Conservation (phyloP, 805 yeast genomes). For the Suhomyces faveliae region DNA sequence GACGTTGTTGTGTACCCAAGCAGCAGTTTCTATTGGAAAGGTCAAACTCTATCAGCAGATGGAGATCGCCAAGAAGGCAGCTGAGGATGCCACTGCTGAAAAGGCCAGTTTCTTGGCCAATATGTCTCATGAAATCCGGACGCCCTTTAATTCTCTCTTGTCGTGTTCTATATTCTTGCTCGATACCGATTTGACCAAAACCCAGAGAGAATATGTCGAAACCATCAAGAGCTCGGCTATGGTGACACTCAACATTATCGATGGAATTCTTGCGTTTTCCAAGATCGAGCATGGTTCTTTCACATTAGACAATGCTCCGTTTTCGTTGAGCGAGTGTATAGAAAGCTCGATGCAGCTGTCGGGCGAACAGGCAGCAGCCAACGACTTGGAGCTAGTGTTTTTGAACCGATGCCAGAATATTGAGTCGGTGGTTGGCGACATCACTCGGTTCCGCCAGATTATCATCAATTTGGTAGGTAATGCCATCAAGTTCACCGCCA, state of each 20-base stretch:
- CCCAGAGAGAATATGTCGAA: conserved; percentile 52
- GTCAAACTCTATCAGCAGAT: conserved; percentile 47
- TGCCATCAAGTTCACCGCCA: conserved; percentile 50
- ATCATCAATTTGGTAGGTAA: conserved; percentile 53
- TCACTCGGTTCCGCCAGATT: conserved; percentile 50
- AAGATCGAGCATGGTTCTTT: conserved; percentile 57
- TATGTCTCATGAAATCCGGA: conserved; percentile 58
- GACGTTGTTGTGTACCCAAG: conserved; percentile 48
- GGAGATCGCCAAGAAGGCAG: conserved; percentile 41
- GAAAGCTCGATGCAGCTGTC: conserved; percentile 49
- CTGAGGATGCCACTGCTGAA: conserved; percentile 54
- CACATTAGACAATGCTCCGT: conserved; percentile 42
- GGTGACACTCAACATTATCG: conserved; percentile 51
- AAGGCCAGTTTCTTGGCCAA: conserved; percentile 53
- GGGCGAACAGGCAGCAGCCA: conserved; percentile 47
- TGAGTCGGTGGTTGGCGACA: conserved; percentile 44
- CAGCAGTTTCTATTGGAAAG: conserved; percentile 51
- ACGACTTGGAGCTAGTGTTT: conserved; percentile 45
- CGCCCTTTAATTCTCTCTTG: conserved; percentile 53
- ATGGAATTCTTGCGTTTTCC: conserved; percentile 53
- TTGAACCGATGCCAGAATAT: conserved; percentile 41
- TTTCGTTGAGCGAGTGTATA: conserved; percentile 43
- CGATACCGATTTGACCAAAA: conserved; percentile 43
- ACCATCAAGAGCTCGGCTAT: conserved; percentile 51
- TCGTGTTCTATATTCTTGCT: conserved; percentile 49